Evolutionary conservation across 2,329 filamentous ascomycete species (phyloP).

Genomic region (Boeremia lycopersici): DNA sequence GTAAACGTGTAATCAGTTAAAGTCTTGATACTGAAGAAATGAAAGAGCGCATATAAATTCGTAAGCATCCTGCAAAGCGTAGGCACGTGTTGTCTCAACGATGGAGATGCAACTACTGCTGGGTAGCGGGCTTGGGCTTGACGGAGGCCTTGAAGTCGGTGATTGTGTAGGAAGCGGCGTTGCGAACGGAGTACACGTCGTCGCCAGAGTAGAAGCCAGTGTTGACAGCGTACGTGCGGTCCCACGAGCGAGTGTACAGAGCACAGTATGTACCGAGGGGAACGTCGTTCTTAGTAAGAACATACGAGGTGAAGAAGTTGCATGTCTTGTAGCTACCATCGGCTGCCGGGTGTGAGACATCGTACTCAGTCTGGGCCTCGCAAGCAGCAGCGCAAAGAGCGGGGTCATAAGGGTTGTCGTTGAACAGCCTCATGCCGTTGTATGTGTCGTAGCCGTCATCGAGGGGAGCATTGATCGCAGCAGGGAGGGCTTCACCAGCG

Average conservation of each 20-base stretch:
- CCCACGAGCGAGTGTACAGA: constrained; percentile 32
- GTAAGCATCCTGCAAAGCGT: background rate
- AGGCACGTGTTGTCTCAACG: background rate
- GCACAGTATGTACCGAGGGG: constrained; percentile 48
- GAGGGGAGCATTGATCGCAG: constrained; percentile 36
- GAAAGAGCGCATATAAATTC: background rate
- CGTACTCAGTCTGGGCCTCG: constrained; percentile 43
- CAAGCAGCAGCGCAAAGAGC: constrained; percentile 44
- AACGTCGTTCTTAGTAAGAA: constrained; percentile 42
- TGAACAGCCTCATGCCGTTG: constrained; percentile 38
- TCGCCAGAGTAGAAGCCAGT: constrained; percentile 29
- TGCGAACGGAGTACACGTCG: constrained; percentile 21
- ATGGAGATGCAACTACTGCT: background rate
- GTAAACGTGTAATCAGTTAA: constrained; percentile 3
- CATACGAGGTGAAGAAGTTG: constrained; percentile 49
- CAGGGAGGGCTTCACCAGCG: constrained; percentile 20
- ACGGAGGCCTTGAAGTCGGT: background rate
- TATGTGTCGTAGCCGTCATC: constrained; percentile 30
- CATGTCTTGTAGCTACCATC: constrained; percentile 42
- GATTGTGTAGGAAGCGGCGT: constrained; percentile 9
- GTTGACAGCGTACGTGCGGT: constrained; percentile 24
- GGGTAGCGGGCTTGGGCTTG: background rate
- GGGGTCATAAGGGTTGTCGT: constrained; percentile 36
- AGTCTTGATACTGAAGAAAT: background rate
- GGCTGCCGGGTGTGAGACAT: constrained; percentile 33